Percentiles rank a stretch among this genome's conserved stretches.
Evolutionary conservation across 1,139 yeast genomes (phyloP).

Genomic region (Suhomyces bokatorum): DNA sequence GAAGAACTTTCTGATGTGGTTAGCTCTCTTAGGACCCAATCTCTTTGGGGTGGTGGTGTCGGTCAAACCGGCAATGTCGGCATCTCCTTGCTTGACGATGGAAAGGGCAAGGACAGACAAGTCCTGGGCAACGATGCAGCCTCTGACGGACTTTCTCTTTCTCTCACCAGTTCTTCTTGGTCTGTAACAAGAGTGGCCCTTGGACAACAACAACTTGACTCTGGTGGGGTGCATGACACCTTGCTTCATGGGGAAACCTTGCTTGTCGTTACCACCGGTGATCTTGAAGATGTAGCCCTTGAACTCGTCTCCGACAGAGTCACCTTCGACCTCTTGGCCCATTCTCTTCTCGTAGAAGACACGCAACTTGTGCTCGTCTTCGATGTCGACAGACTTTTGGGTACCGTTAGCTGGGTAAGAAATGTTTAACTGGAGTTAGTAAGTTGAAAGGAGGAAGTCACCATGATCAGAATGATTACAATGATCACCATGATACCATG

Average conservation of each 20-base stretch:
- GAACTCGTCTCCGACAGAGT: slow-evolving; percentile 97
- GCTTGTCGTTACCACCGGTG: slow-evolving; percentile 99
- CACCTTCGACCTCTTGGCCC: slow-evolving; percentile 99
- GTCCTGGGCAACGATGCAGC: slow-evolving; percentile 98
- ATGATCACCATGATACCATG: too few relatives aligned
- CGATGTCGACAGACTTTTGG: slow-evolving; percentile 95
- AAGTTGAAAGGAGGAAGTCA: slow-evolving; percentile 9
- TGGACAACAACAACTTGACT: slow-evolving; percentile 91
- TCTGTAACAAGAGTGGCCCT: slow-evolving; percentile 99
- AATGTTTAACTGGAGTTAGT: slow-evolving; percentile 77
- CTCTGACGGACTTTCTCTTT: slow-evolving; percentile 99
- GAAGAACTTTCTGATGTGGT: slow-evolving; percentile 98
- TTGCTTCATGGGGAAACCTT: slow-evolving; percentile 99
- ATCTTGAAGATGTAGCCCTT: slow-evolving; percentile 98
- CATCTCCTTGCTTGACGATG: slow-evolving; percentile 96
- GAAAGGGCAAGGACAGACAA: slow-evolving; percentile 92
- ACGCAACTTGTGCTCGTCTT: slow-evolving; percentile 98
- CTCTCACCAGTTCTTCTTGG: slow-evolving; percentile 99
- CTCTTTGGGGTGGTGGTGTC: slow-evolving; percentile 95
- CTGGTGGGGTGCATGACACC: slow-evolving; percentile 99
- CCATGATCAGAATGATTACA: too few relatives aligned
- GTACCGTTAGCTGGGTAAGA: slow-evolving; percentile 99
- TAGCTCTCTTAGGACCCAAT: slow-evolving; percentile 99
- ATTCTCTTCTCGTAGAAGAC: slow-evolving; percentile 99
- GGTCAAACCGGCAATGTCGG: slow-evolving; percentile 94